These are phyloP conservation scores for Suillus variegatus DNA, from an alignment of 768 basidiomycete genomes.

Conservation along the genomic window DNA sequence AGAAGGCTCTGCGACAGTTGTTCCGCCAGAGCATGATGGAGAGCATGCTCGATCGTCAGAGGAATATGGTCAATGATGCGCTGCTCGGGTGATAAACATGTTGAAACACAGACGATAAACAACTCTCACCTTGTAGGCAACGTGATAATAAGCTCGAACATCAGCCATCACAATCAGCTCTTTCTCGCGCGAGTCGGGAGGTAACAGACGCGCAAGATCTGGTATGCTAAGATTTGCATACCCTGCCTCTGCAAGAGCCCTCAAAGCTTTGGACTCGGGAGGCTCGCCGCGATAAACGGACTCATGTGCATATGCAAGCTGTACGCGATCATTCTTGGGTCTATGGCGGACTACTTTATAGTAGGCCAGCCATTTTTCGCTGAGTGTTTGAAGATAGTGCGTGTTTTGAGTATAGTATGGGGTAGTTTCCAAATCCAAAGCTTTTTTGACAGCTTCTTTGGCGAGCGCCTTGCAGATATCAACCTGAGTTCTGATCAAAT, in stretches of 20 bases:
- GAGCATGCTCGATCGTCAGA: slow-evolving; percentile 45
- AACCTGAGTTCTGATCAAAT: slow-evolving; percentile 28
- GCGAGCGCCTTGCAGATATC: slow-evolving; percentile 27
- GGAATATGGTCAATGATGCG: slow-evolving; percentile 58
- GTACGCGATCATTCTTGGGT: too few species aligned
- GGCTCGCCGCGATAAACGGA: neutral
- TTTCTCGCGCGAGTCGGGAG: slow-evolving; percentile 27
- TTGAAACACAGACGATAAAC: slow-evolving; percentile 4
- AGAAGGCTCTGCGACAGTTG: slow-evolving; percentile 39
- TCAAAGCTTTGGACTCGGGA: slow-evolving; percentile 21
- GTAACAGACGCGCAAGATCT: slow-evolving; percentile 22
- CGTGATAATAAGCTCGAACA: slow-evolving; percentile 51
- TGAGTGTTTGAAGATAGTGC: slow-evolving; percentile 14
- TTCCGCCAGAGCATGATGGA: slow-evolving; percentile 41
- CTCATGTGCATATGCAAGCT: too few species aligned
- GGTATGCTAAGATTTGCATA: slow-evolving; percentile 19
- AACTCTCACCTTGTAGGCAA: slow-evolving; percentile 45
- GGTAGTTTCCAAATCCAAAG: slow-evolving; percentile 38
- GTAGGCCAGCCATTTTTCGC: slow-evolving; percentile 16
- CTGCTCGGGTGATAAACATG: slow-evolving; percentile 29
- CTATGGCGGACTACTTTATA: slow-evolving; percentile 16
- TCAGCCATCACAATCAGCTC: slow-evolving; percentile 50
- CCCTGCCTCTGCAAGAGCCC: slow-evolving; percentile 32
- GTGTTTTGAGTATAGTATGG: slow-evolving; percentile 39
- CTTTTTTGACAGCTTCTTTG: slow-evolving; percentile 30